Base-by-base conservation (phyloP, 176 grass and related monocot genomes). In the Eleusine indica region DNA sequence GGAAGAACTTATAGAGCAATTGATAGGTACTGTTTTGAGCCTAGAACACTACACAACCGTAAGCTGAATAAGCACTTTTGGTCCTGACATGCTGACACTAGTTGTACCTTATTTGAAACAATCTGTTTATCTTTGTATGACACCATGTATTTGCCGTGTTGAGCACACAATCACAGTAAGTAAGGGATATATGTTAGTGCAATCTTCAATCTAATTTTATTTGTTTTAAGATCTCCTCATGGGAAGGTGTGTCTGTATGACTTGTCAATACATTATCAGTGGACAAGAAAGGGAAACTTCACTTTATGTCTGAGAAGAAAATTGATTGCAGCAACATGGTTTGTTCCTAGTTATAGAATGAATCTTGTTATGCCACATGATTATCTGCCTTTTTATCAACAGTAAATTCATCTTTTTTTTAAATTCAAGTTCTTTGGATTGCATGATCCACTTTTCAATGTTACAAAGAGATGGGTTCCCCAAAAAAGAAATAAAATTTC, bases 141-240 rank as follows among this genome's bases (percentile, higher is more conserved):
- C 28, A 32, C 4, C 2, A 15, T 79, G 63, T 51, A 29, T 35
- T 79, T 61, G 6, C 6, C 73, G 58, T 39, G 18, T 17, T 73
- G 43, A 52, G 35, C 42, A 66, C 44, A 71, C 41, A 12, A 61
- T 71, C 44, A 29, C 29, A 72, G 28, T 30, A 4, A 80, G 21
- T 38, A 79, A 79, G 32, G 9, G 18, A 44, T 18, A 41, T n/a
- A 28, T 66, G 14, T 72, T 41, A 47, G 28, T 14, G 13, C 19
- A 39, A 38, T 79, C 17, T 58, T 67, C 19, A 78, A 6, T n/a
- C 7, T 78, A 5, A 28, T 35, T 12, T 28, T 54, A 30, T 82
- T 37, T 14, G 61, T 88, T 78, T n/a, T n/a, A 78, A 62, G 66
- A 17, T 47, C 56, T 77, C 62, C n/a, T 71, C 11, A 22, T 61